These are phyloP conservation scores for Ocimum tenuiflorum DNA, from an alignment of 257 asterid genomes.

Conservation along the genomic window DNA sequence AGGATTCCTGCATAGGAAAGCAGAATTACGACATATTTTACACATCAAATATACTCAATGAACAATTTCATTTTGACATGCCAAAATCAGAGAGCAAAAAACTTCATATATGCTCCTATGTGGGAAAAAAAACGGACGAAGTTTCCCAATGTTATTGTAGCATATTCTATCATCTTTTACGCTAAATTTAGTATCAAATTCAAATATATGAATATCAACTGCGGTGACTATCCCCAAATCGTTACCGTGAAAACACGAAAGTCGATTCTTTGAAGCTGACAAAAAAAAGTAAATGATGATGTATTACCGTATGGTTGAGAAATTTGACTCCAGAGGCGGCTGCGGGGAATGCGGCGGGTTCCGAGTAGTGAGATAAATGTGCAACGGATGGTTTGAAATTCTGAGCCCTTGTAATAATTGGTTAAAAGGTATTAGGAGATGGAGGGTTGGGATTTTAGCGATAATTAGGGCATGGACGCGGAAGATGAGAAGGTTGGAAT, in stretches of 20 bases:
- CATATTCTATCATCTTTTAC: not conserved
- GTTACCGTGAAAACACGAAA: too few species aligned
- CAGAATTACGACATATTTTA: not conserved
- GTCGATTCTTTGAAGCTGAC: not conserved
- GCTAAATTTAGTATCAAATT: not conserved
- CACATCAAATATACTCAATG: not conserved
- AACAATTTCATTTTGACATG: not conserved
- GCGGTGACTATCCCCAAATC: not conserved
- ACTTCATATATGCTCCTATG: too few species aligned
- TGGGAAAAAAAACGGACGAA: too few species aligned
- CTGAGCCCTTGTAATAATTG: not conserved
- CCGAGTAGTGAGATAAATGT: not conserved
- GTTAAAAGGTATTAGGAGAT: too few species aligned
- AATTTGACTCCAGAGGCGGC: not conserved
- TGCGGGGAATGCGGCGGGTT: not conserved
- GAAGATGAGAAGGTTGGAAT: too few species aligned
- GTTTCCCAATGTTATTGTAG: not conserved
- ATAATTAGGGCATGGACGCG: too few species aligned
- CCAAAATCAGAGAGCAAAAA: not conserved
- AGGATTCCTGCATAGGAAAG: slow-evolving; percentile 1
- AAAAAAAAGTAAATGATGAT: not conserved
- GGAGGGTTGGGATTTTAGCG: too few species aligned
- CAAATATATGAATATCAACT: not conserved
- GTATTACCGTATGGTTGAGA: not conserved
- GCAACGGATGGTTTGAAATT: not conserved